These are phyloP conservation scores for Jamesozyma spencerorum DNA, from an alignment of 805 yeast genomes.

Conservation along the genomic window DNA sequence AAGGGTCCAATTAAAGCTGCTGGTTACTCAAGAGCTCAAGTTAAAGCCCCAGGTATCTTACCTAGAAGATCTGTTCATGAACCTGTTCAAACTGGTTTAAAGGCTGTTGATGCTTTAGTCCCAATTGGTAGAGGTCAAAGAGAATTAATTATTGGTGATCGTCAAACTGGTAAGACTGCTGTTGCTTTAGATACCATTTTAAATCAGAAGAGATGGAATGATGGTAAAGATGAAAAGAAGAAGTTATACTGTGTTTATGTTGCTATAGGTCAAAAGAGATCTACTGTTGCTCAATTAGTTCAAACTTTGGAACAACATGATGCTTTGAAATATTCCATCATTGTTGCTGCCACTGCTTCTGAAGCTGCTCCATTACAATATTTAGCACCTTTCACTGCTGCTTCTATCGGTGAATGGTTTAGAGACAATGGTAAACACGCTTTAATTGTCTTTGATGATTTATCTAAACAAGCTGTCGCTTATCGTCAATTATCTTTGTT, in stretches of 20 bases:
- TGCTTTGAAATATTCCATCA: conserved; percentile 93
- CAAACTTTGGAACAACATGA: conserved; percentile 98
- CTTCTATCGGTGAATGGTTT: conserved; percentile 99
- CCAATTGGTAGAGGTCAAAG: conserved; percentile 99
- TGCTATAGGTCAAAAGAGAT: conserved; percentile 99
- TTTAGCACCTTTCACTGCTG: conserved; percentile 99
- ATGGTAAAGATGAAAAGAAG: conserved; percentile 89
- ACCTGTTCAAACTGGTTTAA: conserved; percentile 99
- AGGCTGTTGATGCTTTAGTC: conserved; percentile 97
- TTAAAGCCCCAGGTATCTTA: conserved; percentile 99
- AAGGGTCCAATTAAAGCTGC: conserved; percentile 93
- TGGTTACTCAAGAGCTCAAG: conserved; percentile 88
- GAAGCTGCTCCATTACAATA: conserved; percentile 99
- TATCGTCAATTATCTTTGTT: conserved; percentile 92
- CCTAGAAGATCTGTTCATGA: conserved; percentile 98
- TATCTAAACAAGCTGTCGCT: conserved; percentile 99
- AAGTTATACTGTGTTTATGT: conserved; percentile 99
- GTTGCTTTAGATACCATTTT: conserved; percentile 97
- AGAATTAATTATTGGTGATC: conserved; percentile 99
- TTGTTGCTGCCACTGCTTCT: conserved; percentile 99
- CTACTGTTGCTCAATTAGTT: conserved; percentile 98
- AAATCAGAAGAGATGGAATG: conserved; percentile 98
- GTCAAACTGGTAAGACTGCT: conserved; percentile 99
- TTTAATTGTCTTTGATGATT: conserved; percentile 92
- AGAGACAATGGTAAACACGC: conserved; percentile 99